Base-by-base conservation (phyloP, 257 asterid genomes). In the Parsonsia alboflavescens region DNA sequence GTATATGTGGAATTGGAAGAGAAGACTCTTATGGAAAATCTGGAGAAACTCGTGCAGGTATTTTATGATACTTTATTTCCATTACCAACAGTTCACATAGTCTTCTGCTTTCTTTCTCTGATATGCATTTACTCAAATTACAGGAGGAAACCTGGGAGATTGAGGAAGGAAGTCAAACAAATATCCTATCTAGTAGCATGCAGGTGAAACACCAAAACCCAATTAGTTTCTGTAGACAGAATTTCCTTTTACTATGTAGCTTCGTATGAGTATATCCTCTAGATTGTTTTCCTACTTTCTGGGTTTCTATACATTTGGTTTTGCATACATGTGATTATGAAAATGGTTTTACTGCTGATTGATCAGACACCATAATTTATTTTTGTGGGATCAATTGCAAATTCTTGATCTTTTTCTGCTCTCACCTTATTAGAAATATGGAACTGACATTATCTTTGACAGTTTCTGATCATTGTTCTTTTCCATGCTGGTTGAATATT, bases 101-200 rank as follows among this genome's bases (percentile, higher is more conserved):
- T 70, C 45, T 33, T 48, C 77, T 65, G 71, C 74, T 68, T 69
- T 49, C 58, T 49, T 78, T 78, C 58, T 80, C 63, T 69, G 69
- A 76, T 72, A 59, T 74, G 56, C 39, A 62, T 75, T 73, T 80
- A 50, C 62, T 66, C 73, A 58, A 77, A 46, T 78, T 70, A 22
- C 91, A 94, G 99, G 98, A 95, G 85, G 99, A 95, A 82, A 89
- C 96, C 56, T 94, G 99, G 99, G 95, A 90, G 50, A 85, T 89
- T 70, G 99, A 95, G 80, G 99, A 95, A 82, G 99, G 99, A 72
- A 88, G 96, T 82, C 97, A 94, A 80, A 94, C 91, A 71, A 82
- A 95, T 81, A 88, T 95, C 74, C 89, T 95, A 80, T 88, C 97
- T 58, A 95, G 99, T 89, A 92, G 99, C 80, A 90, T 92, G 90